Evolutionary conservation across 1,139 yeast genomes (phyloP).

Genomic region (Starmera stellimalicola): DNA sequence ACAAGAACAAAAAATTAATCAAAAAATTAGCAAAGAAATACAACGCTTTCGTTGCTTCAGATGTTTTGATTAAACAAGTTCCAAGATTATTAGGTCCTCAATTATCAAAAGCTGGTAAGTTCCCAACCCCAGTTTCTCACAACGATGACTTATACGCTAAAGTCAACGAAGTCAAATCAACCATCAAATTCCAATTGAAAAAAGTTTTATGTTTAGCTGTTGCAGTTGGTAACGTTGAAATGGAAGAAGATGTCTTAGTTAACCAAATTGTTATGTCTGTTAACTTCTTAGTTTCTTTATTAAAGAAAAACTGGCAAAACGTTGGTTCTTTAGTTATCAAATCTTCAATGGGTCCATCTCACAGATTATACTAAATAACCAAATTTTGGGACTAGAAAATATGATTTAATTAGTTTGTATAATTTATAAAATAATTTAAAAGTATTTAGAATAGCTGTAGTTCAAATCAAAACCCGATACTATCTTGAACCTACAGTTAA

Average conservation of each 20-base stretch:
- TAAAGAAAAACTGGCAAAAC: constrained; percentile 99
- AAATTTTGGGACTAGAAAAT: too few relatives aligned
- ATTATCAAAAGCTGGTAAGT: constrained; percentile 99
- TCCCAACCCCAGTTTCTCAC: constrained; percentile 99
- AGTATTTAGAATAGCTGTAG: too few relatives aligned
- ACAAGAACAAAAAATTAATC: constrained; percentile 99
- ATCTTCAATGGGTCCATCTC: constrained; percentile 99
- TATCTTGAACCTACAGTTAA: too few relatives aligned
- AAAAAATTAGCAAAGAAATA: constrained; percentile 99
- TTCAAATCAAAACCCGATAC: too few relatives aligned
- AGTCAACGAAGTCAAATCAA: constrained; percentile 96
- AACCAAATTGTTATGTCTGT: constrained; percentile 98
- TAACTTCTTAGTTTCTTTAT: constrained; percentile 98
- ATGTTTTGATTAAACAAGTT: constrained; percentile 98
- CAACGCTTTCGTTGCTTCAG: constrained; percentile 99
- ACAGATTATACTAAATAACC: constrained; percentile 94
- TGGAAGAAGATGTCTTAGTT: constrained; percentile 94
- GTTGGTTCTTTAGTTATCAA: constrained; percentile 99
- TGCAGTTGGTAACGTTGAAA: constrained; percentile 97
- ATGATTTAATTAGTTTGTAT: too few relatives aligned
- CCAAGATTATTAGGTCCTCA: constrained; percentile 99
- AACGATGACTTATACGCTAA: constrained; percentile 94
- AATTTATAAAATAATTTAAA: too few relatives aligned
- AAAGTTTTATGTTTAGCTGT: constrained; percentile 90
- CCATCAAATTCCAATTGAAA: constrained; percentile 99